These are phyloP conservation scores for Zygnema circumcarinatum DNA, from an alignment of 139 green algal species.

Conservation along the genomic window DNA sequence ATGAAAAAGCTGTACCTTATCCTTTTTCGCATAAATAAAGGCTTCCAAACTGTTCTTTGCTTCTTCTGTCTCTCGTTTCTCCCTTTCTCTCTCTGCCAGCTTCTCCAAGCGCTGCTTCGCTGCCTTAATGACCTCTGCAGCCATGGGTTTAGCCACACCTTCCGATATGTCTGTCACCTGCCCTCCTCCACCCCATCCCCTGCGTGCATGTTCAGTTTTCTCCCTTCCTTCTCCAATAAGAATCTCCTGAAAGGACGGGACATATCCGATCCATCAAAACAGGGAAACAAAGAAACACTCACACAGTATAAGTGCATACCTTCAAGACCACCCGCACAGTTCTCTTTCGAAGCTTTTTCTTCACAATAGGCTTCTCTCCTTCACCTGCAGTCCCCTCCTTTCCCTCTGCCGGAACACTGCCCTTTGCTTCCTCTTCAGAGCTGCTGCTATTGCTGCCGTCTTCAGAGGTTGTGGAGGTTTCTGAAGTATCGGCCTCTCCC, in stretches of 20 bases:
- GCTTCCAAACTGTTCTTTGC: conserved; percentile 61
- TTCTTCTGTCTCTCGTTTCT: conserved; percentile 46
- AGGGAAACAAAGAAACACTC: neutral
- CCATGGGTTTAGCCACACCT: conserved; percentile 22
- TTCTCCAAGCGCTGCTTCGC: conserved; percentile 35
- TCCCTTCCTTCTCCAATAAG: neutral
- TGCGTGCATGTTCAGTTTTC: neutral
- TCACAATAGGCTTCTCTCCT: conserved; percentile 34
- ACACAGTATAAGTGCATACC: conserved; percentile 21
- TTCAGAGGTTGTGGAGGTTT: neutral
- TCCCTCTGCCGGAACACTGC: too few species aligned
- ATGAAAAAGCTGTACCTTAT: conserved; percentile 41
- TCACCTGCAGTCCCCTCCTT: neutral
- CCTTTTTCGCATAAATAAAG: conserved; percentile 53
- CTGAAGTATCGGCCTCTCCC: neutral
- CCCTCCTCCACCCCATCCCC: neutral
- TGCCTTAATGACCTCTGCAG: neutral
- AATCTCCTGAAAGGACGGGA: too few species aligned
- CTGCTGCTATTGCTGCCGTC: neutral
- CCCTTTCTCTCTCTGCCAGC: conserved; percentile 19
- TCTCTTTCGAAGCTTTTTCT: conserved; percentile 51
- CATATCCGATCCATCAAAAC: too few species aligned
- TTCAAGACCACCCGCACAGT: conserved; percentile 47
- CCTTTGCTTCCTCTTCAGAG: neutral
- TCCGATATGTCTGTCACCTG: conserved; percentile 24